phyloP scores from a whole-genome alignment of 1,284 basidiomycete species.

The Kwoniella shivajii region DNA sequence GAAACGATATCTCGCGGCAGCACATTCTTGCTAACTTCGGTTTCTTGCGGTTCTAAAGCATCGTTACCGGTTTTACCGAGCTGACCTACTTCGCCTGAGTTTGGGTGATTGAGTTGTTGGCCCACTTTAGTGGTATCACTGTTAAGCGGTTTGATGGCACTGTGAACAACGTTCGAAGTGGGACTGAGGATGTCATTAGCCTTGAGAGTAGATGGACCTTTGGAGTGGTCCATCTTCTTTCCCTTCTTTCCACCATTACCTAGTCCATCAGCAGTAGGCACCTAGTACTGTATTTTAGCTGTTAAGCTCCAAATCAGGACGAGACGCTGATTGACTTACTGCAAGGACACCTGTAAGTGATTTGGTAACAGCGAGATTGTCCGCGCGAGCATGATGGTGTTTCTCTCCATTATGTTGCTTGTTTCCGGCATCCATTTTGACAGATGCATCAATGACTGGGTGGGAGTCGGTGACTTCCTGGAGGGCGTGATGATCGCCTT shows the following conservation, averaged over 20 bases:
- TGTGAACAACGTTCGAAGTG: neutral
- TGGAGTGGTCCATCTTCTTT: neutral
- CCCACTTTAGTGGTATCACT: neutral
- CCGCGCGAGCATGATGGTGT: slow-evolving; percentile 2
- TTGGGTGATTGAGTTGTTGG: slow-evolving; percentile 5
- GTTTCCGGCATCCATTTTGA: no score
- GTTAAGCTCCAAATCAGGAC: no score
- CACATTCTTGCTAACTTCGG: neutral
- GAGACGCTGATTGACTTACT: neutral
- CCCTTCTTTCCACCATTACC: neutral
- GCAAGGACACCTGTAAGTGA: neutral
- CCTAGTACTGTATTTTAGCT: neutral
- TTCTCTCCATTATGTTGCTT: neutral
- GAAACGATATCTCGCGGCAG: neutral
- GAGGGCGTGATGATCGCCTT: neutral
- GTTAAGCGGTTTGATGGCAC: neutral
- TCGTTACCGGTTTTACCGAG: slow-evolving; percentile 1
- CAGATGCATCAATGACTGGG: neutral
- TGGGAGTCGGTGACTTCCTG: neutral
- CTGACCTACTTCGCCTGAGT: slow-evolving; percentile 1
- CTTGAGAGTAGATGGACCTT: neutral
- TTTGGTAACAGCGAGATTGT: neutral
- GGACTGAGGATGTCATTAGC: neutral
- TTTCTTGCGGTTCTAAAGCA: neutral
- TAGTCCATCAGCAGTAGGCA: slow-evolving; percentile 1